A percentile compares a stretch with the other conserved stretches of the same genome.
Evolutionary conservation across 2,329 filamentous ascomycete genomes (phyloP).

Genomic region (Gaeumannomyces tritici): DNA sequence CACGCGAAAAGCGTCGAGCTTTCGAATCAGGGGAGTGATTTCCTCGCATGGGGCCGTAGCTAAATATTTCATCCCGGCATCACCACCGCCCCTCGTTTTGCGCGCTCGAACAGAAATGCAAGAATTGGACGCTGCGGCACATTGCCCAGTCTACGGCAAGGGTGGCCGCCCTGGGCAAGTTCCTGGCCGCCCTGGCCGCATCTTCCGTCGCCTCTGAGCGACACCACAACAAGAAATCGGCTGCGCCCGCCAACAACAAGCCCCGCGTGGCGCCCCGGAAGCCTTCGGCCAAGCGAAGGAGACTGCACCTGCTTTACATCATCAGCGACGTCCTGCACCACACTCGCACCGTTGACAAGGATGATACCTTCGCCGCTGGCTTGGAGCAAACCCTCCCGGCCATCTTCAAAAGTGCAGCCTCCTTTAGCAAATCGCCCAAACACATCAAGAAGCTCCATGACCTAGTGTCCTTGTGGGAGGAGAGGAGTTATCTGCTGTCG

Average conservation of each 20-base stretch:
- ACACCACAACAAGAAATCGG: constrained; percentile 14
- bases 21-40: not conserved
- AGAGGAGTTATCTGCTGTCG: constrained; percentile 49
- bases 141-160: constrained; percentile 59
- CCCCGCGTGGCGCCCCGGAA: constrained; percentile 16
- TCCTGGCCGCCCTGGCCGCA: constrained; percentile 58
- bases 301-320: constrained; percentile 68
- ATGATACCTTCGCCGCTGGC: constrained; percentile 41
- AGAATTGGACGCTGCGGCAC: constrained; percentile 72
- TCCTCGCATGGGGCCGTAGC: constrained; percentile 13
- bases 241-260: constrained; percentile 6
- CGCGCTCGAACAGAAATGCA: constrained; percentile 62
- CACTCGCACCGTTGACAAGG: constrained; percentile 39
- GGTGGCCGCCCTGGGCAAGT: constrained; percentile 62
- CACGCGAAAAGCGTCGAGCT: not conserved
- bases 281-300: constrained; percentile 55
- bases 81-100: constrained; percentile 12
- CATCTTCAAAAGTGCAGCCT: constrained; percentile 50
- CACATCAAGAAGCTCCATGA: constrained; percentile 54
- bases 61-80: constrained; percentile 20
- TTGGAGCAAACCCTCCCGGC: constrained; percentile 50
- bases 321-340: constrained; percentile 73
- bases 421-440: constrained; percentile 52
- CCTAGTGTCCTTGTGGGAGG: constrained; percentile 62
- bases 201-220: constrained; percentile 32